Evolutionary conservation across 2,329 filamentous ascomycete species (phyloP).

Genomic region (Aspergillus versicolor): DNA sequence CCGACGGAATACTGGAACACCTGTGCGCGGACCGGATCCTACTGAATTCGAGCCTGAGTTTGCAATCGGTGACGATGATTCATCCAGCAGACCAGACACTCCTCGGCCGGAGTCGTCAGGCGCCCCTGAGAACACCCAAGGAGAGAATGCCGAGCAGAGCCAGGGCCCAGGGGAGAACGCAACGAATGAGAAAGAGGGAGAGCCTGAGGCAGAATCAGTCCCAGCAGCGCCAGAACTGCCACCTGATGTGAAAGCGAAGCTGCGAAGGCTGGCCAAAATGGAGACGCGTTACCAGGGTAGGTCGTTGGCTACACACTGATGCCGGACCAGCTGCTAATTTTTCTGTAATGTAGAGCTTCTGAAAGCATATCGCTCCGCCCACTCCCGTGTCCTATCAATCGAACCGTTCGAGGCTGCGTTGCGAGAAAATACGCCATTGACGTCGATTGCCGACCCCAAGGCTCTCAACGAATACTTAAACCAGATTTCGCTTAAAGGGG

Average conservation of each 20-base stretch:
- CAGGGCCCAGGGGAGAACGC: slow-evolving; percentile 22
- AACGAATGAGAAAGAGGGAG: slow-evolving; percentile 20
- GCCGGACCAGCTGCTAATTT: not conserved
- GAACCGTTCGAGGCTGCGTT: slow-evolving; percentile 91
- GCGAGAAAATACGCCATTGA: slow-evolving; percentile 87
- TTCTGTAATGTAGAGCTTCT: slow-evolving; percentile 66
- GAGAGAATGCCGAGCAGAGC: slow-evolving; percentile 23
- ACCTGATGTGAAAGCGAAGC: slow-evolving; percentile 69
- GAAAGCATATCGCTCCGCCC: slow-evolving; percentile 87
- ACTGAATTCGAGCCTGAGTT: slow-evolving; percentile 85
- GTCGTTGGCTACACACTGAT: not conserved
- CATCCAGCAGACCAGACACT: slow-evolving; percentile 61
- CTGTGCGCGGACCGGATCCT: slow-evolving; percentile 70
- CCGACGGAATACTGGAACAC: slow-evolving; percentile 36
- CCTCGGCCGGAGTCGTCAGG: slow-evolving; percentile 51
- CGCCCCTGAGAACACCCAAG: slow-evolving; percentile 21
- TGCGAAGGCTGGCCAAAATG: slow-evolving; percentile 86
- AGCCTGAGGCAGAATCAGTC: slow-evolving; percentile 22
- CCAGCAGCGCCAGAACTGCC: slow-evolving; percentile 58
- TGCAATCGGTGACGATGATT: slow-evolving; percentile 79
- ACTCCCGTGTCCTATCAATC: slow-evolving; percentile 80
- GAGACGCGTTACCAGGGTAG: slow-evolving; percentile 83
- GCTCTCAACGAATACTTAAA: slow-evolving; percentile 87
- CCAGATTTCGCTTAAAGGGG: slow-evolving; percentile 78
- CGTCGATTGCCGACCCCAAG: slow-evolving; percentile 80